Evolutionary conservation across 192 early-diverging fungal species (phyloP).

Genomic region (Cladochytrium replicatum): DNA sequence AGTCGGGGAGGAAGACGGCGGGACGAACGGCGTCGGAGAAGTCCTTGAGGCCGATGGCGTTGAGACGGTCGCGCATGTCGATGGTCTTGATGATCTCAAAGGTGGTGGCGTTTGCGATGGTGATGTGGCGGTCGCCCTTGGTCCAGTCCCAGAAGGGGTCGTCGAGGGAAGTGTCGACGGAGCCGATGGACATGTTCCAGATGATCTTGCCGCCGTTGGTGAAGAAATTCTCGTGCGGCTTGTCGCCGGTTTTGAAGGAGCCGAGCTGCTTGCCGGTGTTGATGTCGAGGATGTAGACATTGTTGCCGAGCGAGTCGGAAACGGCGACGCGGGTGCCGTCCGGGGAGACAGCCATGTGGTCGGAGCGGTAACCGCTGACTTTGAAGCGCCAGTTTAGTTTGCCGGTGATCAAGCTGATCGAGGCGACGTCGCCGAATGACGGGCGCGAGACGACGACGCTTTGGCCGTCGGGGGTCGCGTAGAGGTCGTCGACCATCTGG

Average conservation of each 20-base stretch:
- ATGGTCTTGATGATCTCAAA: slow-evolving; percentile 3
- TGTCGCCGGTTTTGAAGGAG: not conserved
- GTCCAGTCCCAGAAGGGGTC: slow-evolving; percentile 7
- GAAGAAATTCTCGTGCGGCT: slow-evolving; percentile 1
- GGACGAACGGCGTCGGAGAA: not conserved
- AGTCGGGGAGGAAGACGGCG: slow-evolving; percentile 10
- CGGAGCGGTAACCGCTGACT: slow-evolving; percentile 8
- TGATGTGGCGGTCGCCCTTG: slow-evolving; percentile 14
- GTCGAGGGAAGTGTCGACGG: slow-evolving; percentile 10
- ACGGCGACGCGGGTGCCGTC: slow-evolving; percentile 10
- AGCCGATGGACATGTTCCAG: slow-evolving; percentile 12
- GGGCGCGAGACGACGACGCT: slow-evolving; percentile 6
- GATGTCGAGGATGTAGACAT: not conserved
- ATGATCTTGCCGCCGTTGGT: too few species aligned
- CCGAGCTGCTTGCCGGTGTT: slow-evolving; percentile 4
- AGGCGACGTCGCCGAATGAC: slow-evolving; percentile 12
- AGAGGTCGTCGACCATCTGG: slow-evolving; percentile 10
- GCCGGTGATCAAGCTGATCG: slow-evolving; percentile 7
- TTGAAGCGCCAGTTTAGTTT: slow-evolving; percentile 9
- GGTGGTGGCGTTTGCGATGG: slow-evolving; percentile 10
- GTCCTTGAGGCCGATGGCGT: not conserved
- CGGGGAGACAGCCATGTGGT: slow-evolving; percentile 15
- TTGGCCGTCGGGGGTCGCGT: slow-evolving; percentile 9
- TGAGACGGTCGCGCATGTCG: not conserved
- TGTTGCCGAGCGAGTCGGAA: slow-evolving; percentile 7